A percentile compares a stretch with the other conserved stretches of the same genome.
Conservation (phyloP, 2,329 filamentous ascomycete species). For the Ilyonectria mors-panacis region DNA sequence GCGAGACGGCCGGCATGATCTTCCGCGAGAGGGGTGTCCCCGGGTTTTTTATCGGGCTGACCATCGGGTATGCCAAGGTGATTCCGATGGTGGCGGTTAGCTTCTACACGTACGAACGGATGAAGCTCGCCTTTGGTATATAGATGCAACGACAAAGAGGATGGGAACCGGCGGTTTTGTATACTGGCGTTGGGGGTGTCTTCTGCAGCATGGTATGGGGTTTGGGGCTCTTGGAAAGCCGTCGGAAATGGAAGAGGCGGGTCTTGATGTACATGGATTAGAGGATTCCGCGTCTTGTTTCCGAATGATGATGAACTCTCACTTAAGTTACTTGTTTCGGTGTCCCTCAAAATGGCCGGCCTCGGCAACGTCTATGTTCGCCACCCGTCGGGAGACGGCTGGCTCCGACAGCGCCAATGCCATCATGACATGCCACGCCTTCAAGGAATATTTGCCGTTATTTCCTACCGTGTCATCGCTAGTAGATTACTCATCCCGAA, state of each 20-base stretch:
- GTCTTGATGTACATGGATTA: conserved; percentile 24
- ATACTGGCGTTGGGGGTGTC: conserved; percentile 46
- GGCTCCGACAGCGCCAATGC: not conserved
- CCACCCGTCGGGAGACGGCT: not conserved
- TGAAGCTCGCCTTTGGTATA: conserved; percentile 76
- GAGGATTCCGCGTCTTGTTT: conserved; percentile 20
- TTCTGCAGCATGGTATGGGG: conserved; percentile 34
- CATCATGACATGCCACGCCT: not conserved
- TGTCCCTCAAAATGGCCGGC: not conserved
- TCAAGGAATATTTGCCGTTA: not conserved
- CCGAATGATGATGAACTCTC: conserved; percentile 1
- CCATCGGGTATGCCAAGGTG: conserved; percentile 95
- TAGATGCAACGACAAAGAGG: conserved; percentile 52
- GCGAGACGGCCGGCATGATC: conserved; percentile 84
- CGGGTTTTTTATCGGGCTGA: conserved; percentile 93
- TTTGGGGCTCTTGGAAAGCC: conserved; percentile 18
- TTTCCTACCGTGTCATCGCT: not conserved
- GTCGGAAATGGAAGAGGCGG: conserved; percentile 1
- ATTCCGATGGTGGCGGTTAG: conserved; percentile 86
- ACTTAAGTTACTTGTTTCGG: not conserved
- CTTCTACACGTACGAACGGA: conserved; percentile 77
- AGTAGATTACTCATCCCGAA: conserved; percentile 33
- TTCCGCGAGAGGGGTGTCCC: conserved; percentile 80
- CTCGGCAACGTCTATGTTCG: not conserved
- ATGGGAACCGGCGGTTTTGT: conserved; percentile 1